phyloP scores from a whole-genome alignment of 495 filamentous ascomycete species.

The Baudoinia panamericana region DNA sequence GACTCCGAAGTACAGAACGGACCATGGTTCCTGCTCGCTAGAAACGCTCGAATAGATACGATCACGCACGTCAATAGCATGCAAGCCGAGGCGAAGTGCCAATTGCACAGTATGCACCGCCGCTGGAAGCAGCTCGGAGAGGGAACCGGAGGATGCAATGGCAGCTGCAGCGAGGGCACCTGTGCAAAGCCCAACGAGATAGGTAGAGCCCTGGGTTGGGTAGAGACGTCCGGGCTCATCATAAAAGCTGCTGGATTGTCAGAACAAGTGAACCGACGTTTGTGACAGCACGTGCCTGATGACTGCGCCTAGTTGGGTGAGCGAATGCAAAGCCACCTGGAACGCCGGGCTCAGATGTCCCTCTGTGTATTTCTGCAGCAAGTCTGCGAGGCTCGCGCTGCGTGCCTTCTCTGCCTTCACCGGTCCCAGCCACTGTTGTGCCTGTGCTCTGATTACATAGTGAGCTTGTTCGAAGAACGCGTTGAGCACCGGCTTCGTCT shows the following conservation, averaged over 20 bases:
- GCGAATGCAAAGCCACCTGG: constrained; percentile 2
- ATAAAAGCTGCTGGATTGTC: not conserved
- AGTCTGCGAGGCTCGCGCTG: constrained; percentile 3
- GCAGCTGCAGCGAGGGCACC: constrained; percentile 6
- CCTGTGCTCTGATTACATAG: not conserved
- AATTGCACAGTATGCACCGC: not conserved
- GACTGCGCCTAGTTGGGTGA: constrained; percentile 4
- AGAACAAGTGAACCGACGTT: not conserved
- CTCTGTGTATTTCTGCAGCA: not conserved
- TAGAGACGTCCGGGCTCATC: too few relatives aligned
- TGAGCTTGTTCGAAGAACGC: constrained; percentile 2
- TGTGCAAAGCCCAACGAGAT: constrained; percentile 7
- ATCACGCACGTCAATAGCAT: not conserved
- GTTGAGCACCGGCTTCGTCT: not conserved
- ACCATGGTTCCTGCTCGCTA: not conserved
- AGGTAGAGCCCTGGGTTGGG: not conserved
- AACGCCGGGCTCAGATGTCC: not conserved
- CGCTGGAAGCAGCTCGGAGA: not conserved
- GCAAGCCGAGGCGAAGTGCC: not conserved
- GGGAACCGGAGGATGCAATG: not conserved
- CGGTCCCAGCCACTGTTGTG: not conserved
- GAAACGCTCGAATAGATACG: not conserved
- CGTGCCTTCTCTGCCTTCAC: constrained; percentile 1
- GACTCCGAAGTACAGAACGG: not conserved
- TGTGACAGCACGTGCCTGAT: not conserved